Percentiles rank a stretch among this genome's conserved stretches.
These are phyloP conservation scores for Coniochaeta sp. DNA, from an alignment of 2,329 filamentous ascomycete species.

Conservation along the genomic window DNA sequence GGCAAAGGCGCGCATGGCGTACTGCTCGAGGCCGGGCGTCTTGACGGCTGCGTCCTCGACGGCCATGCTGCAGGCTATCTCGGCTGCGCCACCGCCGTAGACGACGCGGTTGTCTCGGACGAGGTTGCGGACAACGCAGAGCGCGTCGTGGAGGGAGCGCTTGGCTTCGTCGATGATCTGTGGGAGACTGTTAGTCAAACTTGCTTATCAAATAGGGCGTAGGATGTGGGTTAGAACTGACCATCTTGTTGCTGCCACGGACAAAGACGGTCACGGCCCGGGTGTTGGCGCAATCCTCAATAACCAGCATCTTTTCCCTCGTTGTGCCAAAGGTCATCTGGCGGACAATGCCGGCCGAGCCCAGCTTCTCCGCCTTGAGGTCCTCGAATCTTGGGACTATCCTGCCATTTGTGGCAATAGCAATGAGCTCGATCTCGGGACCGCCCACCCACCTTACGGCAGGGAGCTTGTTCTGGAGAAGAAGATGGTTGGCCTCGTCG, in stretches of 20 bases:
- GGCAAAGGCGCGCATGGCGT: slow-evolving; percentile 96
- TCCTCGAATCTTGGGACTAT: slow-evolving; percentile 98
- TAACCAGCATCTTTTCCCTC: slow-evolving; percentile 98
- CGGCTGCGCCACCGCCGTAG: slow-evolving; percentile 92
- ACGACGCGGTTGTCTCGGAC: slow-evolving; percentile 95
- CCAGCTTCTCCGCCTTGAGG: slow-evolving; percentile 82
- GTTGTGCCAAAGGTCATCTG: slow-evolving; percentile 98
- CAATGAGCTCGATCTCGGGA: slow-evolving; percentile 96
- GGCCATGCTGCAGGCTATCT: slow-evolving; percentile 93
- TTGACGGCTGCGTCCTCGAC: slow-evolving; percentile 93
- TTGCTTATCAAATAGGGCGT: slow-evolving; percentile 3
- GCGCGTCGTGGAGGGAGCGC: slow-evolving; percentile 90
- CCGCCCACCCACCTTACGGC: slow-evolving; percentile 97
- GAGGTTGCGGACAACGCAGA: slow-evolving; percentile 95
- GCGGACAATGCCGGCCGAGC: slow-evolving; percentile 78
- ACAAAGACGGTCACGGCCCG: slow-evolving; percentile 95
- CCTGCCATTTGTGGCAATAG: slow-evolving; percentile 94
- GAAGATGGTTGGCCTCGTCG: slow-evolving; percentile 94
- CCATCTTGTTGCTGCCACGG: slow-evolving; percentile 98
- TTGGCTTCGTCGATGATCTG: slow-evolving; percentile 99
- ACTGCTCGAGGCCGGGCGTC: slow-evolving; percentile 96
- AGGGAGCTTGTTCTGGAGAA: slow-evolving; percentile 91
- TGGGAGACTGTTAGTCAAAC: slow-evolving; percentile 7
- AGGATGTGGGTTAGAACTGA: slow-evolving; percentile 31
- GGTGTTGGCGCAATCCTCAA: slow-evolving; percentile 98